Evolutionary conservation across 805 yeast genomes (phyloP).

Genomic region (Lipomyces sp.): DNA sequence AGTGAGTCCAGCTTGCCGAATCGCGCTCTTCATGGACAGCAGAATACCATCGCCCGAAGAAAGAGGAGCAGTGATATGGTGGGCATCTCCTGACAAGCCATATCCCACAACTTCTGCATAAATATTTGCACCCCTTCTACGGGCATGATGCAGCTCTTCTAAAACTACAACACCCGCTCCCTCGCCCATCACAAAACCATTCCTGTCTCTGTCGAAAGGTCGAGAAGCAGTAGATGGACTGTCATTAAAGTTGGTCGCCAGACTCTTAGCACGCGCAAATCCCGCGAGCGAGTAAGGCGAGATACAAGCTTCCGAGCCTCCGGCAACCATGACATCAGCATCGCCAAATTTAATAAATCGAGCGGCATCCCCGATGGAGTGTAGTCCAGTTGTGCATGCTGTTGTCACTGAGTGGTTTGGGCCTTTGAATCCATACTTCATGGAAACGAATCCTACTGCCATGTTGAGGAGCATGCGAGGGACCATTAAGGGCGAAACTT

Average conservation of each 20-base stretch:
- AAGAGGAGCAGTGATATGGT: slow-evolving; percentile 90
- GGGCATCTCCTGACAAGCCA: slow-evolving; percentile 90
- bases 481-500: slow-evolving; percentile 82
- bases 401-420: slow-evolving; percentile 88
- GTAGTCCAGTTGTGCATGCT: slow-evolving; percentile 97
- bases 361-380: slow-evolving; percentile 90
- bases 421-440: slow-evolving; percentile 75
- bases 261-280: slow-evolving; percentile 84
- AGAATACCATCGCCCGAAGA: slow-evolving; percentile 83
- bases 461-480: slow-evolving; percentile 85
- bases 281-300: slow-evolving; percentile 90
- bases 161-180: slow-evolving; percentile 84
- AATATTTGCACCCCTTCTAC: slow-evolving; percentile 60
- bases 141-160: slow-evolving; percentile 79
- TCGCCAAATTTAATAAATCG: slow-evolving; percentile 78
- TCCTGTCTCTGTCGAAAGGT: slow-evolving; percentile 80
- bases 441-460: slow-evolving; percentile 93
- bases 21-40: slow-evolving; percentile 79
- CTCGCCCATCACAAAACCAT: slow-evolving; percentile 92
- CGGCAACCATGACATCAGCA: slow-evolving; percentile 87
- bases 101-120: slow-evolving; percentile 86
- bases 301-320: slow-evolving; percentile 87
- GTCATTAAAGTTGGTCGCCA: slow-evolving; percentile 67
- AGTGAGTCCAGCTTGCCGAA: slow-evolving; percentile 54
- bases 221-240: slow-evolving; percentile 70